Base-by-base conservation (phyloP, 2,329 filamentous ascomycete genomes). In the Penicillium thymicola region DNA sequence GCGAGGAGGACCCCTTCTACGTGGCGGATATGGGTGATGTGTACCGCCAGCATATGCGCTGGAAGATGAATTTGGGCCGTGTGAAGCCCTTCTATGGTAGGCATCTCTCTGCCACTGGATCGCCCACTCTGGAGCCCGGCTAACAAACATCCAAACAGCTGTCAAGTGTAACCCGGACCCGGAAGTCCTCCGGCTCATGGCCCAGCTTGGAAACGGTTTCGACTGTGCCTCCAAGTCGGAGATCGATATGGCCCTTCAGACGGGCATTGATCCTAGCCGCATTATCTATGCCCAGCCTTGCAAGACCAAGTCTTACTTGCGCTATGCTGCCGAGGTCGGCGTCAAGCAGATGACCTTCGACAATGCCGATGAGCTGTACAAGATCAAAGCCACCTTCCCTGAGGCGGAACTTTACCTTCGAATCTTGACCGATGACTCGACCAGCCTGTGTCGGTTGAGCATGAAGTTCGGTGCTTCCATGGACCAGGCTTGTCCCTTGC, bases 281-380 rank as follows among this genome's bases (percentile, higher is more conserved):
- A 95, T 99, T 81, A 97, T 99, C 78, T 99, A 97, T 72, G 94
- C 94, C 48, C 94, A 99, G 79, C 94, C 94, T 54, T 97, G 94
- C 89, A 99, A 99, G 86, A 99, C 94, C 70, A 96, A 94, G 80
- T 97, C 93, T 46, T 97, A 97, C 76, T 83, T 99, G 61, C 91
- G 92, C 71, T 96, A 92, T 71, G 94, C 95, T 63, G 86, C 89
- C 70, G 84, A 86, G 72, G 82, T 87, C 65, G 89, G 89, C 65
- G 94, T 99, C 73, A 93, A 89, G 79, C 90, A 96, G 82, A 97
- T 99, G 93, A 99, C 94, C 2, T 97, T 99, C 72, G 94, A 99
- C 83, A 99, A 99, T 69, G 86, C 89, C 73, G 94, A 99, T 75
- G 94, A 99, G 82, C 85, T 99, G 51, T 91, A 93, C 85, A 99